Percentiles rank a stretch among this genome's conserved stretches.
Evolutionary conservation across 371 early-diverging fungal genomes (phyloP).

Genomic region (Mortierella sp.): DNA sequence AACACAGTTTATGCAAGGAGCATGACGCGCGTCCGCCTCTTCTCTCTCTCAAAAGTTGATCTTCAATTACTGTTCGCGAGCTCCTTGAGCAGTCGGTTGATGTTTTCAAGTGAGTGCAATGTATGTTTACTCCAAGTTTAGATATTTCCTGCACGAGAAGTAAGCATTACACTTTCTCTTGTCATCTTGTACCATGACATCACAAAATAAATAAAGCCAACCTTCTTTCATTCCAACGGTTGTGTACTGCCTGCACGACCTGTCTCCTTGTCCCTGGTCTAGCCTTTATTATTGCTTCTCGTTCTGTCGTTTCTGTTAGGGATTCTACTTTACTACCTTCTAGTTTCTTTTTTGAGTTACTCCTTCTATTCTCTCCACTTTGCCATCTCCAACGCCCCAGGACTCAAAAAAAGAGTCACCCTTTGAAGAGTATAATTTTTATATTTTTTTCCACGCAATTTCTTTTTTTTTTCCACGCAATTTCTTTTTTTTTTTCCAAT

Average conservation of each 20-base stretch:
- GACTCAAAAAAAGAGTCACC: conserved; percentile 1
- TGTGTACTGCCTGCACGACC: neutral
- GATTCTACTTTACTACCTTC: neutral
- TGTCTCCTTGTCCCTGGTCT: neutral
- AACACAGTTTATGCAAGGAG: too few relatives aligned
- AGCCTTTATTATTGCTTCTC: neutral
- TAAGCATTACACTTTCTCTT: too few relatives aligned
- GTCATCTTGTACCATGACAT: neutral
- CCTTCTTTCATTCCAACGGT: neutral
- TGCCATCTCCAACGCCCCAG: too few relatives aligned
- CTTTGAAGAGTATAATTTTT: neutral
- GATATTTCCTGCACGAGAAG: too few relatives aligned
- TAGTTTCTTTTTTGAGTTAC: neutral
- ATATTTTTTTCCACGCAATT: too few relatives aligned
- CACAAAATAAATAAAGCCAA: neutral
- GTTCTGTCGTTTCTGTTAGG: neutral
- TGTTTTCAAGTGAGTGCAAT: too few relatives aligned
- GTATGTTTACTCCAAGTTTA: too few relatives aligned
- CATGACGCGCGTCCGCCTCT: too few relatives aligned
- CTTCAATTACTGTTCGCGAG: too few relatives aligned
- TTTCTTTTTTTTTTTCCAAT: neutral
- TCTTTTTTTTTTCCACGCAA: neutral
- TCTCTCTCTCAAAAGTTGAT: too few relatives aligned
- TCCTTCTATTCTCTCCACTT: too few relatives aligned
- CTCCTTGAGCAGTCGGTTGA: too few relatives aligned